Conservation (phyloP, 257 asterid genomes). For the Solanum microdontum region DNA sequence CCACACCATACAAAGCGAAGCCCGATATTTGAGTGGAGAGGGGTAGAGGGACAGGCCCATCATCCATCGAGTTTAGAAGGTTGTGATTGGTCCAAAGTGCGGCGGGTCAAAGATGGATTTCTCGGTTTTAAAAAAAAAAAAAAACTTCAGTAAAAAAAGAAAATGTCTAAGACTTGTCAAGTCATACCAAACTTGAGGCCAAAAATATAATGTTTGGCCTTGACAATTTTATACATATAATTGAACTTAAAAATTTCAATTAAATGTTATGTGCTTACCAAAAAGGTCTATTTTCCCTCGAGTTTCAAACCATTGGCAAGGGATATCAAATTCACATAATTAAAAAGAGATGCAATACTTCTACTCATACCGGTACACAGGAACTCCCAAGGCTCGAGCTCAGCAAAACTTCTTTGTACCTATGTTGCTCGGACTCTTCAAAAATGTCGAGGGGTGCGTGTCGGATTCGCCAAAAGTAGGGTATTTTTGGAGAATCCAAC, state of each 20-base stretch:
- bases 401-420: not conserved
- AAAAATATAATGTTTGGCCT: not conserved
- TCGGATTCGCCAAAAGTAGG: too few relatives aligned
- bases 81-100: too few relatives aligned
- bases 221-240: not conserved
- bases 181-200: not conserved
- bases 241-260: not conserved
- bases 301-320: not conserved
- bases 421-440: too few relatives aligned
- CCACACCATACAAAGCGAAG: too few relatives aligned
- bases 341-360: not conserved
- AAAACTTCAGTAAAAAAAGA: not conserved
- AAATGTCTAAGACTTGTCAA: not conserved
- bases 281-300: not conserved
- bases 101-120: too few relatives aligned
- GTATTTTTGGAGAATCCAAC: too few relatives aligned
- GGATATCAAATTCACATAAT: not conserved
- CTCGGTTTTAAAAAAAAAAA: too few relatives aligned
- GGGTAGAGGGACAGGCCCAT: too few relatives aligned
- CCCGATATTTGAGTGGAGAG: too few relatives aligned
- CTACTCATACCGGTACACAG: not conserved
- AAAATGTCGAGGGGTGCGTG: too few relatives aligned
- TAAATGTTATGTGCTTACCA: not conserved
- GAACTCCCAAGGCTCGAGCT: not conserved
- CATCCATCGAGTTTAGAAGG: too few relatives aligned